Evolutionary conservation across 768 basidiomycete genomes (phyloP).

Genomic region (Aureoboletus auriporus): DNA sequence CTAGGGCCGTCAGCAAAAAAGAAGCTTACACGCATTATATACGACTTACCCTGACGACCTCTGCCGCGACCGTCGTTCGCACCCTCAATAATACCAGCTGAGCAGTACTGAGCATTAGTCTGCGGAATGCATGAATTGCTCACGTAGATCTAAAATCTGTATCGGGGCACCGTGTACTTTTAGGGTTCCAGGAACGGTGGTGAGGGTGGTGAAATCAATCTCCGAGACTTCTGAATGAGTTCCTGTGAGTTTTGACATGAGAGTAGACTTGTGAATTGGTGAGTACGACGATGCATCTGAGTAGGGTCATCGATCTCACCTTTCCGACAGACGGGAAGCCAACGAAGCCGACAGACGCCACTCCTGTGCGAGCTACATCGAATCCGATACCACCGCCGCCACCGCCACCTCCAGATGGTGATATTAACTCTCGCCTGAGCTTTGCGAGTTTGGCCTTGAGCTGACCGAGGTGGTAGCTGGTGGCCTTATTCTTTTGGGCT

Average conservation of each 20-base stretch:
- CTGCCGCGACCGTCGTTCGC: conserved; percentile 94
- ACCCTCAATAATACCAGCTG: conserved; percentile 97
- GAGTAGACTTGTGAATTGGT: conserved; percentile 58
- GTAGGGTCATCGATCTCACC: conserved; percentile 36
- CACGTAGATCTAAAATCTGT: conserved; percentile 89
- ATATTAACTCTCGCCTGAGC: conserved; percentile 89
- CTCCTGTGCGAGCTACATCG: conserved; percentile 97
- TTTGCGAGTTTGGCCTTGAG: conserved; percentile 99
- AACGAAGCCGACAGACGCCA: conserved; percentile 93
- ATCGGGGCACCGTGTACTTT: conserved; percentile 96
- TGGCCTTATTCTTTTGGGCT: conserved; percentile 97
- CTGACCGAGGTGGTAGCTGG: conserved; percentile 93
- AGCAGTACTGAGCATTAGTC: conserved; percentile 14
- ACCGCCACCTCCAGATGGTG: conserved; percentile 71
- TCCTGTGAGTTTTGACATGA: conserved; percentile 95
- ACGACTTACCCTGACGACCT: conserved; percentile 80
- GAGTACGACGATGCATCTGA: conserved; percentile 1
- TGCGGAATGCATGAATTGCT: conserved; percentile 25
- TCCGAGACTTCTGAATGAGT: conserved; percentile 95
- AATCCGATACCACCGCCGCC: conserved; percentile 91
- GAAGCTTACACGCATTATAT: conserved; percentile 13
- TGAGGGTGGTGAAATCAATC: conserved; percentile 95
- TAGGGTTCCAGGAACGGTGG: conserved; percentile 91
- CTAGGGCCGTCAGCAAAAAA: conserved; percentile 31
- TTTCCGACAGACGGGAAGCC: conserved; percentile 95